Evolutionary conservation across 2,329 filamentous ascomycete species (phyloP).

Genomic region (Colletotrichum camelliae): DNA sequence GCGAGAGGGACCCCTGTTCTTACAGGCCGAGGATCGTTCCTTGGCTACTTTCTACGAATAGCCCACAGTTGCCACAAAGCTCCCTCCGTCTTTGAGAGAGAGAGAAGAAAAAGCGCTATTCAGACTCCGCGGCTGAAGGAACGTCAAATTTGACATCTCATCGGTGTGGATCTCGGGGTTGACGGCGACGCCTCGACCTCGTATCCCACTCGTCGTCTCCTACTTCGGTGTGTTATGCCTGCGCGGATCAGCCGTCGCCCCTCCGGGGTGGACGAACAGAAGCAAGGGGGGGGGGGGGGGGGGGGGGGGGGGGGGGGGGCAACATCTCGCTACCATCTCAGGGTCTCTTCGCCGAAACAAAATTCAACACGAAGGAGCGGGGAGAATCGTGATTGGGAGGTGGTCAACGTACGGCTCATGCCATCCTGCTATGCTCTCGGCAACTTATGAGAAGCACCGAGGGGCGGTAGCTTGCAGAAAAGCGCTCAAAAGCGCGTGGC

Average conservation of each 20-base stretch:
- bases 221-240: constrained; percentile 4
- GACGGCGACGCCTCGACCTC: neutral
- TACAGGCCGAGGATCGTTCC: neutral
- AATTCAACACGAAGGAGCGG: neutral
- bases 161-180: neutral
- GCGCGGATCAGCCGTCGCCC: constrained; percentile 2
- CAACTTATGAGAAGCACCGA: neutral
- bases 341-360: neutral
- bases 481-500: neutral
- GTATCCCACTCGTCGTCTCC: constrained; percentile 3
- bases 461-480: neutral
- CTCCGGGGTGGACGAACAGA: neutral
- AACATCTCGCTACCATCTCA: neutral
- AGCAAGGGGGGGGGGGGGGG: neutral
- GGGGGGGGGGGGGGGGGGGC: neutral
- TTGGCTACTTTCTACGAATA: neutral
- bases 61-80: neutral
- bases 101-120: neutral
- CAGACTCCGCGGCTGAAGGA: neutral
- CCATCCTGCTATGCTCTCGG: neutral
- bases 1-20: neutral
- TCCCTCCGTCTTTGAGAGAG: neutral
- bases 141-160: neutral
- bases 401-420: neutral
- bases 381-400: neutral